These are phyloP conservation scores for Heimioporus punctisporus DNA, from an alignment of 1,284 basidiomycete genomes.

Conservation along the genomic window DNA sequence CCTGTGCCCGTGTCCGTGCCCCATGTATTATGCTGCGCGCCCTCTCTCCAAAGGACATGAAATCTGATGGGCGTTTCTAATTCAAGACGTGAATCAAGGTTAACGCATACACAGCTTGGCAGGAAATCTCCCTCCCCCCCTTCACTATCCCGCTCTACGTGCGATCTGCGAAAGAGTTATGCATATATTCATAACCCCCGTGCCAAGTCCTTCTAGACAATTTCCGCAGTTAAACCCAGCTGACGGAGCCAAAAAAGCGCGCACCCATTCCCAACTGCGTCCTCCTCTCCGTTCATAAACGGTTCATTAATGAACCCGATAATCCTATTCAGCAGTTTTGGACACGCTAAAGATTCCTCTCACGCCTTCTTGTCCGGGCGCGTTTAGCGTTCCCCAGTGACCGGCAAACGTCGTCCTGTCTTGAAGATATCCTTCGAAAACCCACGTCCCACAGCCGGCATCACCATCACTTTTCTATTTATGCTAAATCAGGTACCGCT, in stretches of 20 bases:
- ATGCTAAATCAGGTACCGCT: constrained; percentile 1
- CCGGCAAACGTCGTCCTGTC: constrained; percentile 30
- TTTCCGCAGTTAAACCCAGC: constrained; percentile 29
- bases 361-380: constrained; percentile 30
- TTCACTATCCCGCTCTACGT: constrained; percentile 8
- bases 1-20: not conserved
- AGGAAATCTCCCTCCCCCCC: constrained; percentile 1
- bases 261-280: constrained; percentile 4
- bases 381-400: constrained; percentile 25
- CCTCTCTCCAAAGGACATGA: constrained; percentile 3
- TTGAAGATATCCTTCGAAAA: constrained; percentile 35
- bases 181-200: constrained; percentile 11
- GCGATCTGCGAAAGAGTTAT: constrained; percentile 14
- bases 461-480: constrained; percentile 31
- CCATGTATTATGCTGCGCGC: constrained; percentile 7
- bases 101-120: constrained; percentile 23
- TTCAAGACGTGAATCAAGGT: constrained; percentile 27
- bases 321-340: constrained; percentile 36
- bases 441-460: constrained; percentile 31
- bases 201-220: constrained; percentile 19
- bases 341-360: constrained; percentile 59
- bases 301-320: constrained; percentile 28
- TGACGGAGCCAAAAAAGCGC: constrained; percentile 4
- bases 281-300: constrained; percentile 28
- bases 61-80: constrained; percentile 15